Percentiles rank a stretch among this genome's conserved stretches.
Conservation (phyloP, 805 yeast species). For the Starmerella etchellsii region DNA sequence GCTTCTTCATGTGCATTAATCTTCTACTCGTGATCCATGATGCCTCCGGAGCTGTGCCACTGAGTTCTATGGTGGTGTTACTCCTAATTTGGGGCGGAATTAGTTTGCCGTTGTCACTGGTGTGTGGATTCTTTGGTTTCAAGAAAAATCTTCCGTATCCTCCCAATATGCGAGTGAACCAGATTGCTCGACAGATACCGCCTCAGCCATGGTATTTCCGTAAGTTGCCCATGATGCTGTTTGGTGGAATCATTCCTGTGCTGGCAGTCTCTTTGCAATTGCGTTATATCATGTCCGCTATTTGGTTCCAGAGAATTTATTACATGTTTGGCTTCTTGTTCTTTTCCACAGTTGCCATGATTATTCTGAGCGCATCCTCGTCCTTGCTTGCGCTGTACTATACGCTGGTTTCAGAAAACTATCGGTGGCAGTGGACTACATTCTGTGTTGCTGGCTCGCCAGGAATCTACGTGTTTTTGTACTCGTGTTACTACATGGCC, state of each 20-base stretch:
- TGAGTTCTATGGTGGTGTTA: slow-evolving; percentile 75
- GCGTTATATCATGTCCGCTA: slow-evolving; percentile 77
- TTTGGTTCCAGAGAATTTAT: slow-evolving; percentile 88
- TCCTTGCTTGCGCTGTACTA: slow-evolving; percentile 72
- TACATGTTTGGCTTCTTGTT: slow-evolving; percentile 97
- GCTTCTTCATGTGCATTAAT: slow-evolving; percentile 55
- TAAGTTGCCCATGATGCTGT: slow-evolving; percentile 49
- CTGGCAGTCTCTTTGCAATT: slow-evolving; percentile 91
- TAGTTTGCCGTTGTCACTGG: slow-evolving; percentile 70
- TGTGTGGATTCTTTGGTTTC: slow-evolving; percentile 71
- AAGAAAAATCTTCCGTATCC: slow-evolving; percentile 43
- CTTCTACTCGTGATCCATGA: slow-evolving; percentile 63
- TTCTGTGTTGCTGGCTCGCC: slow-evolving; percentile 81
- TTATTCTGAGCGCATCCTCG: slow-evolving; percentile 66
- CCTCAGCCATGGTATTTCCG: slow-evolving; percentile 73
- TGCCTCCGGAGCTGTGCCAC: slow-evolving; percentile 91
- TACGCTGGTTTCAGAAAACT: slow-evolving; percentile 78
- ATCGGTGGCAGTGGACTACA: slow-evolving; percentile 97
- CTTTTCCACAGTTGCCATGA: slow-evolving; percentile 73
- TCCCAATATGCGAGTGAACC: slow-evolving; percentile 77
- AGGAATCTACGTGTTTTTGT: slow-evolving; percentile 69
- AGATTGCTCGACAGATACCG: slow-evolving; percentile 94
- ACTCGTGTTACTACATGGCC: slow-evolving; percentile 46
- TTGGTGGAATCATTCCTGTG: slow-evolving; percentile 87
- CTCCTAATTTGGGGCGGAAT: slow-evolving; percentile 73